Conservation (phyloP, 176 grass and related monocot species). For the Phoenix roebelenii region DNA sequence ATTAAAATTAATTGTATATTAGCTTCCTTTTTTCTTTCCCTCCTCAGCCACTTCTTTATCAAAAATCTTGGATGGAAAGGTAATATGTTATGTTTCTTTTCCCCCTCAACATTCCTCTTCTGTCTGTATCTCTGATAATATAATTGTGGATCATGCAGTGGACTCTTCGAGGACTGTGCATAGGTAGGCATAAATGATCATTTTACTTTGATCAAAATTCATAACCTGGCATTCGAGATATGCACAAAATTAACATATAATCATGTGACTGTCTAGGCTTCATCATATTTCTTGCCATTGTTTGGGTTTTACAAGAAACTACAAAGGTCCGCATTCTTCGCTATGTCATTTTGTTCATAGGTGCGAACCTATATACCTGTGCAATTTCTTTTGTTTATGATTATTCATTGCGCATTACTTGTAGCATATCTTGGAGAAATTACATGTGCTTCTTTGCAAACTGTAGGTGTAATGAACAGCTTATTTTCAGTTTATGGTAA, state of each 20-base stretch:
- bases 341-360: conserved; percentile 96
- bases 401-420: too few species aligned
- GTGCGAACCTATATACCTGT: conserved; percentile 20
- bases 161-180: conserved; percentile 88
- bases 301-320: conserved; percentile 83
- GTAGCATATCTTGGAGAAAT: not conserved
- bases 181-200: conserved; percentile 47
- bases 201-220: not conserved
- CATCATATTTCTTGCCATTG: conserved; percentile 69
- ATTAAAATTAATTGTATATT: not conserved
- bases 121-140: too few species aligned
- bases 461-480: conserved; percentile 96
- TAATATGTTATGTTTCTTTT: conserved; percentile 1
- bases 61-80: too few species aligned
- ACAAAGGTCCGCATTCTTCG: conserved; percentile 61
- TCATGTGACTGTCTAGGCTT: conserved; percentile 49
- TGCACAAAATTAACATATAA: not conserved
- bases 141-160: conserved; percentile 13
- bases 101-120: too few species aligned
- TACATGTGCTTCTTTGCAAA: conserved; percentile 22
- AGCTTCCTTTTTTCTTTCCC: conserved; percentile 1
- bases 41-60: not conserved
- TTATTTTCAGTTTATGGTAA: conserved; percentile 98
- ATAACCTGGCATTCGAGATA: not conserved
- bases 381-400: not conserved